Conservation (phyloP, 352 stramenopile genomes). For the Phytophthora aleatoria region DNA sequence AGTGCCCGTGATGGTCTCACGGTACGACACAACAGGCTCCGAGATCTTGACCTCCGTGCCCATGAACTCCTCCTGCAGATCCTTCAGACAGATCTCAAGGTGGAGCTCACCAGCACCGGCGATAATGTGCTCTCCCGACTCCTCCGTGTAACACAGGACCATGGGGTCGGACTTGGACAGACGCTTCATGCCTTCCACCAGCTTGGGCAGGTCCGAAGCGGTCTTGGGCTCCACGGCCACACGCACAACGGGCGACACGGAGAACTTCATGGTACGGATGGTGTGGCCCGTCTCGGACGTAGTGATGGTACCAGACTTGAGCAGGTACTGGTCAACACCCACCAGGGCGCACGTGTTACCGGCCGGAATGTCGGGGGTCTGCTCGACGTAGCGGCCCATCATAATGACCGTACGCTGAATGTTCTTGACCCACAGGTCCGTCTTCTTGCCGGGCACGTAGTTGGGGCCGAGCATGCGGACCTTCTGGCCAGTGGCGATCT, state of each 20-base stretch:
- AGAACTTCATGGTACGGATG: constrained; percentile 99
- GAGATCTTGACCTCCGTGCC: constrained; percentile 98
- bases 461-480: constrained; percentile 99
- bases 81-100: constrained; percentile 99
- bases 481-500: constrained; percentile 98
- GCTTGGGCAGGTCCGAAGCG: constrained; percentile 98
- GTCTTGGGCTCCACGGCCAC: constrained; percentile 99
- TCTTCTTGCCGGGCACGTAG: constrained; percentile 99
- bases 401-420: constrained; percentile 99
- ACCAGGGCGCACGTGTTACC: constrained; percentile 99
- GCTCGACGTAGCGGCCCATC: constrained; percentile 99
- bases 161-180: constrained; percentile 99
- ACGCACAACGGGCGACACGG: constrained; percentile 98
- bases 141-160: constrained; percentile 99
- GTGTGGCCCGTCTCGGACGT: constrained; percentile 97
- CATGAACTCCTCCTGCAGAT: constrained; percentile 99
- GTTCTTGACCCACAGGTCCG: constrained; percentile 99
- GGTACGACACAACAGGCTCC: constrained; percentile 99
- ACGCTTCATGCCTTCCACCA: constrained; percentile 99
- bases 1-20: constrained; percentile 97
- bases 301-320: constrained; percentile 99
- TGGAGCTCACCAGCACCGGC: constrained; percentile 99
- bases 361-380: constrained; percentile 98
- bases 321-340: constrained; percentile 99
- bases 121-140: constrained; percentile 99